Conservation (phyloP, 2,329 filamentous ascomycete genomes). For the Talaromyces sp. region DNA sequence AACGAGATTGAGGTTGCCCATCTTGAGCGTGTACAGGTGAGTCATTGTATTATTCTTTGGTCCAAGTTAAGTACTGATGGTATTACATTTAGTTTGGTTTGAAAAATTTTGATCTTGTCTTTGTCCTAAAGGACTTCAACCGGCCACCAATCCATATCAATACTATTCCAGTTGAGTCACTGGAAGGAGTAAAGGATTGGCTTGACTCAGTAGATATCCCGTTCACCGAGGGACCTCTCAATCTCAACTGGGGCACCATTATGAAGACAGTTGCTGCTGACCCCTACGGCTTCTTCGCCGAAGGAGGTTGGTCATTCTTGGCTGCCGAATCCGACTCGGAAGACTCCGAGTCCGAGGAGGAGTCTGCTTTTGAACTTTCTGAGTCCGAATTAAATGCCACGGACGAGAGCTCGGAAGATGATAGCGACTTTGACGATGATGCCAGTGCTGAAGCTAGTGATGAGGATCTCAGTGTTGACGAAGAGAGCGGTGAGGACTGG, state of each 20-base stretch:
- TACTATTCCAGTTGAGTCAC: conserved; percentile 90
- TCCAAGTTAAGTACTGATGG: neutral
- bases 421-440: conserved; percentile 89
- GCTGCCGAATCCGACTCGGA: conserved; percentile 83
- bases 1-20: conserved; percentile 96
- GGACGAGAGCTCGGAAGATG: conserved; percentile 79
- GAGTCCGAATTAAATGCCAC: conserved; percentile 70
- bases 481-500: conserved; percentile 85
- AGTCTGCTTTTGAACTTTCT: conserved; percentile 85
- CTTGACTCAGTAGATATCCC: conserved; percentile 93
- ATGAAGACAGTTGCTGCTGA: conserved; percentile 98
- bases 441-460: conserved; percentile 66
- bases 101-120: conserved; percentile 98
- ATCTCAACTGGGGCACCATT: conserved; percentile 97
- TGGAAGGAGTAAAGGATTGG: conserved; percentile 97
- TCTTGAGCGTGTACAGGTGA: conserved; percentile 75
- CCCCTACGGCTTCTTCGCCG: conserved; percentile 88
- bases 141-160: conserved; percentile 91
- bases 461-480: conserved; percentile 56
- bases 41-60: neutral
- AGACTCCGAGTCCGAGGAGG: conserved; percentile 71
- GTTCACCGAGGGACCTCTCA: conserved; percentile 88
- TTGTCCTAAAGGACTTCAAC: conserved; percentile 96
- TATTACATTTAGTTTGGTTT: conserved; percentile 66
- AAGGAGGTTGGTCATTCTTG: conserved; percentile 93